phyloP scores from a whole-genome alignment of 176 grass and related monocot species.

The Lolium perenne region DNA sequence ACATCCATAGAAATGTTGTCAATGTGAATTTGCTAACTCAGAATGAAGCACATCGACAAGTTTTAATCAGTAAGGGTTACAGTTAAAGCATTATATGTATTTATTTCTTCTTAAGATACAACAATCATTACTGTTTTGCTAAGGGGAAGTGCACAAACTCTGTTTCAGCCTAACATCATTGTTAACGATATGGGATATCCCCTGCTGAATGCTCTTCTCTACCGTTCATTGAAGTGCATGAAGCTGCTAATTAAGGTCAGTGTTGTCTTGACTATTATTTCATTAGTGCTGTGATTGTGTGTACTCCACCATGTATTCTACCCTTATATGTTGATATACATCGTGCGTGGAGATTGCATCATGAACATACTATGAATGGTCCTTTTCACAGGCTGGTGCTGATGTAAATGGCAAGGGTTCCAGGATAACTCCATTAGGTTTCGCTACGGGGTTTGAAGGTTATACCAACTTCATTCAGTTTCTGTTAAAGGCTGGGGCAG shows the following conservation, averaged over 20 bases:
- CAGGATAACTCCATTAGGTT: not conserved
- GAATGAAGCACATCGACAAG: not conserved
- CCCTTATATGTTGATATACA: not conserved
- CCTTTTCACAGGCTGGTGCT: constrained; percentile 48
- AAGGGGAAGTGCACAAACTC: not conserved
- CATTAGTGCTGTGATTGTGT: not conserved
- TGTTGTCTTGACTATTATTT: not conserved
- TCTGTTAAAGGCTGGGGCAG: constrained; percentile 43
- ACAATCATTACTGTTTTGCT: not conserved
- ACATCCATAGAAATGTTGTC: not conserved
- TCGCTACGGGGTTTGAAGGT: constrained; percentile 2
- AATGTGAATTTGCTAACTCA: not conserved
- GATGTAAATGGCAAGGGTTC: constrained; percentile 42
- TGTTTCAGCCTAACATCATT: constrained; percentile 42
- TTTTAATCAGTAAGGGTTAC: not conserved
- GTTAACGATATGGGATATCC: not conserved
- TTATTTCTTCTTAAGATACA: not conserved
- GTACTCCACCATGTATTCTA: not conserved
- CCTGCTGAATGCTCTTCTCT: not conserved
- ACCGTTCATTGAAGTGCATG: constrained; percentile 29
- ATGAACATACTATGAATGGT: constrained; percentile 7
- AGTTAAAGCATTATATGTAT: constrained; percentile 12
- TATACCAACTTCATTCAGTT: constrained; percentile 39
- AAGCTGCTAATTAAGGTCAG: constrained; percentile 51
- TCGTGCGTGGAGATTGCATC: not conserved